These are phyloP conservation scores for Musa troglodytarum DNA, from an alignment of 176 grass and related monocot genomes.

Conservation along the genomic window DNA sequence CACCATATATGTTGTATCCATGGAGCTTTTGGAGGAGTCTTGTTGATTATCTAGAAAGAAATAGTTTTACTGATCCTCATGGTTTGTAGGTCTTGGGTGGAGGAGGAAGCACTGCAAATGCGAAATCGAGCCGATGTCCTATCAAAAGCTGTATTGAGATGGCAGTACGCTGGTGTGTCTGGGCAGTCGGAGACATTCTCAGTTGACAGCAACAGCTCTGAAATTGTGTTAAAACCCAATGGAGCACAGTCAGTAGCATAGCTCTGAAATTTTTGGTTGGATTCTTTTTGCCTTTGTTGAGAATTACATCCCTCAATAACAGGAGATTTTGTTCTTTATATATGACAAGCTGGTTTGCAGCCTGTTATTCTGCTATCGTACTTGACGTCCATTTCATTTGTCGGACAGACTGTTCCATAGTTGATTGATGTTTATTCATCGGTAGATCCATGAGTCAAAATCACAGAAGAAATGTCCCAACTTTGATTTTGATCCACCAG, in stretches of 20 bases:
- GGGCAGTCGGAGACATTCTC: neutral
- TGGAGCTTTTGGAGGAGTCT: too few species aligned
- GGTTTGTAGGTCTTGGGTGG: constrained; percentile 49
- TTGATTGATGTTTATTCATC: neutral
- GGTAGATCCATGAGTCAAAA: neutral
- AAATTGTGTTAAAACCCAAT: neutral
- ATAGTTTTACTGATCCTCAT: neutral
- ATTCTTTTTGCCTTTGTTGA: neutral
- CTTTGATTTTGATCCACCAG: too few species aligned
- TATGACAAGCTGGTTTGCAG: neutral
- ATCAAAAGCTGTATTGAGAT: constrained; percentile 46
- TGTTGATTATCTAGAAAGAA: too few species aligned
- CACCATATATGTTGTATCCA: too few species aligned
- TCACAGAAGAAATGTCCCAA: too few species aligned
- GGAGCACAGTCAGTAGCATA: neutral
- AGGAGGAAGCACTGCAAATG: constrained; percentile 36
- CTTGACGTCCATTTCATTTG: neutral
- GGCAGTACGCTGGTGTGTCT: constrained; percentile 20
- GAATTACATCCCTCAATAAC: neutral
- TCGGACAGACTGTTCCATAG: neutral
- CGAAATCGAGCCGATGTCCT: constrained; percentile 35
- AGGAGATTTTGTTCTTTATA: neutral
- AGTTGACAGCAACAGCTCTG: neutral
- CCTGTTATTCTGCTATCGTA: neutral
- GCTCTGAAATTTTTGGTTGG: constrained; percentile 1